Evolutionary conservation across 345 rosid species (phyloP).

Genomic region (Melastoma malabathricum): DNA sequence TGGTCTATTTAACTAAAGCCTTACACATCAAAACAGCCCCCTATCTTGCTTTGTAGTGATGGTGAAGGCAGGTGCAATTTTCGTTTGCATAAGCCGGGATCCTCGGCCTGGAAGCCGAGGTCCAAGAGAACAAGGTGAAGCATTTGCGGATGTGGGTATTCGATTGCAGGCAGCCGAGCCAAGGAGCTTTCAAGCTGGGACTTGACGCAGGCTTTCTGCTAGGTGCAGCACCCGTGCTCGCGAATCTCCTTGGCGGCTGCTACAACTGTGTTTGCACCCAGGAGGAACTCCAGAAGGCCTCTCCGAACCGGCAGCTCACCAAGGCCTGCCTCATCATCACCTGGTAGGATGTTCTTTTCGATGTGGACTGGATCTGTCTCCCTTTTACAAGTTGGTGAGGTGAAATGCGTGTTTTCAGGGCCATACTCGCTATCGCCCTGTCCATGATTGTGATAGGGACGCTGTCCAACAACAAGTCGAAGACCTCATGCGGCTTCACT

Average conservation of each 20-base stretch:
- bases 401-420: slow-evolving; percentile 28
- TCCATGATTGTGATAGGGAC: slow-evolving; percentile 67
- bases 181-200: slow-evolving; percentile 67
- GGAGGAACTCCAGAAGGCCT: slow-evolving; percentile 58
- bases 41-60: slow-evolving; percentile 14
- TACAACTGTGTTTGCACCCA: slow-evolving; percentile 64
- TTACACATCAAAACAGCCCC: background rate
- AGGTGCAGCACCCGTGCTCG: slow-evolving; percentile 48
- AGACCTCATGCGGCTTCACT: slow-evolving; percentile 70
- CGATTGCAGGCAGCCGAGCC: slow-evolving; percentile 85
- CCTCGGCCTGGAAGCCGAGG: slow-evolving; percentile 87
- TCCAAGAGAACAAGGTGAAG: slow-evolving; percentile 72
- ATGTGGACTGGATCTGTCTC: background rate
- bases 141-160: slow-evolving; percentile 76
- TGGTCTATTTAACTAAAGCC: background rate
- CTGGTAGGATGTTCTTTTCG: slow-evolving; percentile 31
- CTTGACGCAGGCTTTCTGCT: slow-evolving; percentile 62
- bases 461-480: slow-evolving; percentile 61
- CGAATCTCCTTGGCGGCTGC: slow-evolving; percentile 73
- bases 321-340: slow-evolving; percentile 57
- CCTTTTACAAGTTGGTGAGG: background rate
- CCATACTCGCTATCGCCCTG: slow-evolving; percentile 61
- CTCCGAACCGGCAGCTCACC: slow-evolving; percentile 59
- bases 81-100: slow-evolving; percentile 76
- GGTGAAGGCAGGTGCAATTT: slow-evolving; percentile 47